Evolutionary conservation across 768 basidiomycete species (phyloP), one percentile per base, ranked within the genome.

Genomic region (Tylopilus plumbeoviolaceoides): DNA sequence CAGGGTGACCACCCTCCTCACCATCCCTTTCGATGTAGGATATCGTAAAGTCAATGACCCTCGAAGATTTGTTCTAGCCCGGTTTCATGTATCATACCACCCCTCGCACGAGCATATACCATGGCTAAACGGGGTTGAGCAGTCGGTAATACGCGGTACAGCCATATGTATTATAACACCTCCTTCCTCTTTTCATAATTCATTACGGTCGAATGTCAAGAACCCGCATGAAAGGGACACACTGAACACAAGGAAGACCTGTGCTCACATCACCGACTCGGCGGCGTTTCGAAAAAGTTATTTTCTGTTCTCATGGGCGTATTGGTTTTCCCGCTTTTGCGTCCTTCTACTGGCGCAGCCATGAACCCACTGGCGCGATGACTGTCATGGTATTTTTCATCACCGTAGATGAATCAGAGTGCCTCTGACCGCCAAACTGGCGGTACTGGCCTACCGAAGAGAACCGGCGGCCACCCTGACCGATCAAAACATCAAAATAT

Each of bases 1-100:
- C 9, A 23, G 3, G 23, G 20, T 18, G n/a, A n/a, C 5, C 18
- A 40, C 17, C 33, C n/a, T 47, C 36, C 46, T 68, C 51, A 62
- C 30, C 27, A 23, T 23, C 17, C 27, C 18, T 2, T 40, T 38
- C 18, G 39, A 27, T 31, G 61, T 21, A 94, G 91, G 95, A 98
- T 68, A 98, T 98, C 64, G 93, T 97, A 62, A 98, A 98, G 73
- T 94, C 95, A 79, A 95, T 98, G 94, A 95, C 94, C 25, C 78
- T 95, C 53, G 93, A 95, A 73, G 92, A 95, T 65, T 74, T 94
- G 58, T 97, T 95, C 75, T 95, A 68, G 51, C 31, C 47, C 2
- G 1, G 28, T 36, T 51, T 28, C 43, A 51, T 46, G 20, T 40
- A 53, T 44, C 56, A 67, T 65, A 68, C 57, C 64, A 48, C 43